Evolutionary conservation across 768 basidiomycete genomes (phyloP).

Genomic region (Boletus barrowsii): DNA sequence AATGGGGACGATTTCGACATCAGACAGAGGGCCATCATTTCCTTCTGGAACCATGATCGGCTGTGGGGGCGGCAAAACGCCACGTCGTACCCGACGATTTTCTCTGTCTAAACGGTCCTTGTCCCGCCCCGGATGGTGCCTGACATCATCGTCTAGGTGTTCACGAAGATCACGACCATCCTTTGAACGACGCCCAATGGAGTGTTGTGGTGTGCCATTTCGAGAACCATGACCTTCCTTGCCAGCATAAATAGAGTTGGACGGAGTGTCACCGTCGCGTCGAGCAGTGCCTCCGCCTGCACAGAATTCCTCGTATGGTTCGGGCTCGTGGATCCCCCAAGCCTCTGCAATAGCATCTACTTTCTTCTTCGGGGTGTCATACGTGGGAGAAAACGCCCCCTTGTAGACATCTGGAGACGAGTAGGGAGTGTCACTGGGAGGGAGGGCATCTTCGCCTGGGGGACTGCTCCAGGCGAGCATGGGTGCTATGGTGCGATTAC

Average conservation of each 20-base stretch:
- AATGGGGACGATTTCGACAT: conserved; percentile 36
- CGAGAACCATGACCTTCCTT: conserved; percentile 45
- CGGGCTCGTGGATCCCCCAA: conserved; percentile 91
- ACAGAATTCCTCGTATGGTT: conserved; percentile 87
- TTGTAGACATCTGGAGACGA: conserved; percentile 42
- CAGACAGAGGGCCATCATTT: conserved; percentile 41
- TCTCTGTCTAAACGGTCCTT: conserved; percentile 36
- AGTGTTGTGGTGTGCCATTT: conserved; percentile 35
- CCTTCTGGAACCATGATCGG: conserved; percentile 75
- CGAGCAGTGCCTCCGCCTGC: conserved; percentile 64
- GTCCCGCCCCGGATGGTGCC: conserved; percentile 24
- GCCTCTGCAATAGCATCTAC: conserved; percentile 88
- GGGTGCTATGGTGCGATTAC: conserved; percentile 73
- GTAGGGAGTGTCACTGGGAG: conserved; percentile 47
- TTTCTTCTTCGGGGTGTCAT: conserved; percentile 73
- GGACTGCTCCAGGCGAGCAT: conserved; percentile 70
- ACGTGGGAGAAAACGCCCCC: conserved; percentile 46
- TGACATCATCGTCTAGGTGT: conserved; percentile 39
- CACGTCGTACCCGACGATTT: conserved; percentile 43
- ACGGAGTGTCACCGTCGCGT: conserved; percentile 53
- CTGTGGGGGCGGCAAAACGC: conserved; percentile 71
- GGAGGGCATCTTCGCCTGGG: conserved; percentile 40
- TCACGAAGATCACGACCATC: conserved; percentile 52
- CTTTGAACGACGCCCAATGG: conserved; percentile 38
- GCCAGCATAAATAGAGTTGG: conserved; percentile 69